Evolutionary conservation across 140 eudicot genomes (phyloP), one percentile per base, ranked within the genome.

Genomic region (Cichorium intybus): DNA sequence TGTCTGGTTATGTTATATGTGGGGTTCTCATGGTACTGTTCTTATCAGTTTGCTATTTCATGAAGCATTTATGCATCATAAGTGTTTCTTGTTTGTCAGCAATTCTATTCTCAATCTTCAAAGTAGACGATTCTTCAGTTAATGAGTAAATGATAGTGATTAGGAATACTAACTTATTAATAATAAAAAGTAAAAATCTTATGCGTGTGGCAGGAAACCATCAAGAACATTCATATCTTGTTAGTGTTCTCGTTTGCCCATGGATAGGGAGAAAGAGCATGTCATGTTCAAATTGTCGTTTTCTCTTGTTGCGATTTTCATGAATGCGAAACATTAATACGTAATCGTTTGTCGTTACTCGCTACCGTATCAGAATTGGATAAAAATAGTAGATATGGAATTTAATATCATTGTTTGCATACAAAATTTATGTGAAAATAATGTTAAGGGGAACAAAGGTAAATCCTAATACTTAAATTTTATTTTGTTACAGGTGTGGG

Each of bases 401-500:
- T 20, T 9, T 58, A 28, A 46, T 26, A 14, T 47, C 39, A 5
- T 27, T 31, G 23, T 68, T 46, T 56, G 31, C 56, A 16, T 37
- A 58, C 23, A 43, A 33, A 60, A 23, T 14, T 22, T 22, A 39
- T 60, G 15, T 23, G 53, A 33, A 20, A 14, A 12, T 12, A n/a
- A 23, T 41, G 55, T 41, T 62, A n/a, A 43, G 11, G 22, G 33
- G 22, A 7, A 24, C 58, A n/a, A 17, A 49, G 6, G 34, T n/a
- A n/a, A n/a, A n/a, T n/a, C 46, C 4, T 39, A 11, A 39, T 0
- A 11, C 3, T 10, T 39, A 2, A 39, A 11, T 46, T 54, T 62
- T 27, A 15, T 60, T 60, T 49, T 1, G 24, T 53, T 75, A 54
- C 56, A 77, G 86, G 81, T 66, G 81, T 80, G 73, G 85, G 84